phyloP scores from a whole-genome alignment of 2,329 filamentous ascomycete species.

The Talaromyces rugulosus region DNA sequence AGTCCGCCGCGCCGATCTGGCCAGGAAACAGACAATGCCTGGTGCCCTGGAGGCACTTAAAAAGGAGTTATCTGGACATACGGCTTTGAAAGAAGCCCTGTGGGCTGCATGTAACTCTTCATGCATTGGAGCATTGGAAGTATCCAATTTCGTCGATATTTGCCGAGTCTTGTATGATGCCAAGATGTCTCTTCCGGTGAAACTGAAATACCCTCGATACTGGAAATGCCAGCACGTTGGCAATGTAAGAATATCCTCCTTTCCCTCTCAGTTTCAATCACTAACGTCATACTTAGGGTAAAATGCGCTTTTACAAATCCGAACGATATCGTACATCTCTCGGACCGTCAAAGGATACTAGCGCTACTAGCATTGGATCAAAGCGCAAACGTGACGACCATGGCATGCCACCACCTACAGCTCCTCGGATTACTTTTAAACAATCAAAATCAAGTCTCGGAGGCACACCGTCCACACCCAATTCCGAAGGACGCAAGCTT shows the following conservation, averaged over 20 bases:
- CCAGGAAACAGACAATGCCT: constrained; percentile 53
- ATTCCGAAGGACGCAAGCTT: constrained; percentile 17
- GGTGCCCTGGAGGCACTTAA: constrained; percentile 57
- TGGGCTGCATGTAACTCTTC: constrained; percentile 55
- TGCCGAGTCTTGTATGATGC: constrained; percentile 54
- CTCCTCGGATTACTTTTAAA: constrained; percentile 40
- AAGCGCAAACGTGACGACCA: constrained; percentile 40
- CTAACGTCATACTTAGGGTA: constrained; percentile 27
- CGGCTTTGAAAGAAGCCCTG: constrained; percentile 49
- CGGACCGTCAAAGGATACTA: constrained; percentile 25
- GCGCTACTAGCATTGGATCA: constrained; percentile 14
- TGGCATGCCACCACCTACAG: constrained; percentile 27
- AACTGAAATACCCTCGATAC: constrained; percentile 53
- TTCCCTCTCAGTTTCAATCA: not conserved
- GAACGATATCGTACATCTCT: constrained; percentile 34
- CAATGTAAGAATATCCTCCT: constrained; percentile 33
- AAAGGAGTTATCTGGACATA: constrained; percentile 47
- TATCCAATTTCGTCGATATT: constrained; percentile 55
- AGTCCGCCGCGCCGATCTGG: constrained; percentile 50
- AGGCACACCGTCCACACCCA: constrained; percentile 21
- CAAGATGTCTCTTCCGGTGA: constrained; percentile 46
- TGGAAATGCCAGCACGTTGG: constrained; percentile 53
- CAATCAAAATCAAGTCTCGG: constrained; percentile 36
- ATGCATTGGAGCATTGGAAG: constrained; percentile 48
- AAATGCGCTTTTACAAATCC: constrained; percentile 41